Evolutionary conservation across 768 basidiomycete genomes (phyloP).

Genomic region (Suillus brevipes): DNA sequence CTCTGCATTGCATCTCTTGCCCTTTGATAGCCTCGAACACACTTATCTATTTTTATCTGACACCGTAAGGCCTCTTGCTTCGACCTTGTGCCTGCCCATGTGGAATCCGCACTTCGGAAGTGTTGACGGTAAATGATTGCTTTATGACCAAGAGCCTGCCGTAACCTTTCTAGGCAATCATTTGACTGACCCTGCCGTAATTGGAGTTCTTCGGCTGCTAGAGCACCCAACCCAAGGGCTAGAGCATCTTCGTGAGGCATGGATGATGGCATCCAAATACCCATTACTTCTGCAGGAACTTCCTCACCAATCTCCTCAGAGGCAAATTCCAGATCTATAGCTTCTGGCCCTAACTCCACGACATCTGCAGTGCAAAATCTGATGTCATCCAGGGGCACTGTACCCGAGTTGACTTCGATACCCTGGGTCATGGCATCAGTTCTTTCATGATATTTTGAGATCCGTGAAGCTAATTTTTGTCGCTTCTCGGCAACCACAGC

Average conservation of each 20-base stretch:
- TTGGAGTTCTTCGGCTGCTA: too few species aligned
- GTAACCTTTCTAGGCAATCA: too few species aligned
- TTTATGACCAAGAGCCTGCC: too few species aligned
- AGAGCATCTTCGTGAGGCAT: background rate
- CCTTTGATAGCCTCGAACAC: too few species aligned
- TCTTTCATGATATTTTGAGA: background rate
- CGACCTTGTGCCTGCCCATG: too few species aligned
- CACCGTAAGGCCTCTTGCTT: too few species aligned
- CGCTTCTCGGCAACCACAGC: background rate
- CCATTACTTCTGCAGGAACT: background rate
- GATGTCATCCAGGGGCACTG: background rate
- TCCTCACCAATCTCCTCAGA: background rate
- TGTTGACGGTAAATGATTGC: too few species aligned
- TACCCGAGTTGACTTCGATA: background rate
- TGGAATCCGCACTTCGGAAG: too few species aligned
- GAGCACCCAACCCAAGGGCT: background rate
- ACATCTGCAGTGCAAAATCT: background rate
- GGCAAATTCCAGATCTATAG: background rate
- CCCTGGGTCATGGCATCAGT: too few species aligned
- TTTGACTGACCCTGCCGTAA: too few species aligned
- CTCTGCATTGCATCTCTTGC: too few species aligned
- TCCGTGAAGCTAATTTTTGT: background rate
- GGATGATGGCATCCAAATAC: constrained; percentile 11
- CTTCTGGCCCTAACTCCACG: background rate
- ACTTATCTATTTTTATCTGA: too few species aligned